Evolutionary conservation across 2,329 filamentous ascomycete genomes (phyloP).

Genomic region (Grosmannia huntii): DNA sequence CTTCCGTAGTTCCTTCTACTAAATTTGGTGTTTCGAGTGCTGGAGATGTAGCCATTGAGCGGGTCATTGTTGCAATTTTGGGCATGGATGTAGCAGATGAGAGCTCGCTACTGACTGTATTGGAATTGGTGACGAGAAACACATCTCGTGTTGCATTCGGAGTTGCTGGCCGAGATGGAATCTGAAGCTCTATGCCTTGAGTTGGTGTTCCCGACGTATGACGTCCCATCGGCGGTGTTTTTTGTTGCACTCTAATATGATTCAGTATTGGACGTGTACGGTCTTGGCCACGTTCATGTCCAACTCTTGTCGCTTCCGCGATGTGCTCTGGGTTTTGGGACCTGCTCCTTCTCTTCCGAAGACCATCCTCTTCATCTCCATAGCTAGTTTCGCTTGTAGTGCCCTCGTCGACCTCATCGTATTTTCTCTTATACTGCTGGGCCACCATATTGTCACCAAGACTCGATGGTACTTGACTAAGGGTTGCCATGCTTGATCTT

Average conservation of each 20-base stretch:
- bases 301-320: not conserved
- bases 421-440: not conserved
- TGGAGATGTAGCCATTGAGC: not conserved
- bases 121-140: not conserved
- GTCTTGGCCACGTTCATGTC: not conserved
- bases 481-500: not conserved
- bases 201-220: conserved; percentile 38
- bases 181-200: conserved; percentile 47
- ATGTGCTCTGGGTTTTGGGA: not conserved
- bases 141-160: conserved; percentile 21
- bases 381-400: not conserved
- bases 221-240: conserved; percentile 29
- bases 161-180: conserved; percentile 51
- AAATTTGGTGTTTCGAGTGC: not conserved
- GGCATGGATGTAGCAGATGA: not conserved
- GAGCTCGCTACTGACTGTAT: not conserved
- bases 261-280: conserved; percentile 7
- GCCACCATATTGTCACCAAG: not conserved
- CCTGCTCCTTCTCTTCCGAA: not conserved
- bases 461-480: not conserved
- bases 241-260: conserved; percentile 1
- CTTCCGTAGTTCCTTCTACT: not conserved
- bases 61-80: not conserved
- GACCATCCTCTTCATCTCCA: not conserved
- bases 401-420: not conserved